phyloP scores from a whole-genome alignment of 2,329 filamentous ascomycete genomes.

The Fusarium longipes region DNA sequence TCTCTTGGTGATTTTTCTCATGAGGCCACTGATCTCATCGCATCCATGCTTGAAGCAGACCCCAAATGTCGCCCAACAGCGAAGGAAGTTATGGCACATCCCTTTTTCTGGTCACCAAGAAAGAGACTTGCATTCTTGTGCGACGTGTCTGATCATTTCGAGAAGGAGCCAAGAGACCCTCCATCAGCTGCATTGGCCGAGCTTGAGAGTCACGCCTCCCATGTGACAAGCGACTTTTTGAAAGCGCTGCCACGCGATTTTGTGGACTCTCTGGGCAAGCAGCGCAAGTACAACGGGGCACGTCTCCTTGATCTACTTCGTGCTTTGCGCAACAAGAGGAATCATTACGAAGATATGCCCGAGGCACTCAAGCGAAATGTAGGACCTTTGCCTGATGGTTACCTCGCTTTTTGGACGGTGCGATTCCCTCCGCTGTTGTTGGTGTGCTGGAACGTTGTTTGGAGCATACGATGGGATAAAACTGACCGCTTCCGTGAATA shows the following conservation, averaged over 20 bases:
- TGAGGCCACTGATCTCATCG: constrained; percentile 89
- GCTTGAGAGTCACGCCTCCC: constrained; percentile 64
- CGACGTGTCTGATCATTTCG: constrained; percentile 95
- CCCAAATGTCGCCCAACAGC: constrained; percentile 75
- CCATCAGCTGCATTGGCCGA: constrained; percentile 74
- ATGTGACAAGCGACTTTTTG: constrained; percentile 80
- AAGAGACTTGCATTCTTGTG: constrained; percentile 93
- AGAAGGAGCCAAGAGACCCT: constrained; percentile 88
- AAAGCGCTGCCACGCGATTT: constrained; percentile 81
- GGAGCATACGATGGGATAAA: constrained; percentile 71
- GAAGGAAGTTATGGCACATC: constrained; percentile 85
- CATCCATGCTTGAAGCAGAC: constrained; percentile 75
- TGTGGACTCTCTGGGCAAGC: constrained; percentile 89
- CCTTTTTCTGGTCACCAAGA: constrained; percentile 95
- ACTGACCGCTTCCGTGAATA: constrained; percentile 78
- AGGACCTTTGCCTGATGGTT: constrained; percentile 80
- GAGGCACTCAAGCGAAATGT: constrained; percentile 77
- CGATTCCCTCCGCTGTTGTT: constrained; percentile 83
- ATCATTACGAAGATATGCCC: constrained; percentile 97
- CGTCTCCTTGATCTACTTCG: constrained; percentile 87
- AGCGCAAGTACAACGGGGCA: constrained; percentile 91
- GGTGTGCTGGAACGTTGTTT: constrained; percentile 80
- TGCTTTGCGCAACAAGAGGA: constrained; percentile 93
- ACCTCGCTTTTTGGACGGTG: constrained; percentile 84
- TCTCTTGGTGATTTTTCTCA: constrained; percentile 83